Conservation (phyloP, 345 rosid genomes). For the Aquilaria yunnanensis region DNA sequence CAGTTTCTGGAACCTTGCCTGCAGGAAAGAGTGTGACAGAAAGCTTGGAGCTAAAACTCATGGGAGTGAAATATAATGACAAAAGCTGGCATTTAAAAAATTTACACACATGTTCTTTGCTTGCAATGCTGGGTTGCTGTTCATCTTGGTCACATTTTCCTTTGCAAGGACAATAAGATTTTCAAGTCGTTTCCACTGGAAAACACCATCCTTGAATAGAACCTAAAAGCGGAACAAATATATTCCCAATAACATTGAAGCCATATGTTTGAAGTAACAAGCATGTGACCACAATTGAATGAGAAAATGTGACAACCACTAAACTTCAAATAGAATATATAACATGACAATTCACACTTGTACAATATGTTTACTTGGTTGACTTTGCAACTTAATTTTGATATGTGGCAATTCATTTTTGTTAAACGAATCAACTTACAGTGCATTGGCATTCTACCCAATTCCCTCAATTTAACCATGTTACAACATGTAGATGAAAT, state of each 20-base stretch:
- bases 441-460: too few species aligned
- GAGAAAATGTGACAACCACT: not conserved
- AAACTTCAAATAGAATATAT: conserved; percentile 2
- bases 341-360: not conserved
- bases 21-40: conserved; percentile 1
- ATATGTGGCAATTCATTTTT: too few species aligned
- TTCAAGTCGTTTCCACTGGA: conserved; percentile 94
- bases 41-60: conserved; percentile 2
- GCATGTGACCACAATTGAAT: not conserved
- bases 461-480: too few species aligned
- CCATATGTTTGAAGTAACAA: conserved; percentile 5
- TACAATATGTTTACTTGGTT: too few species aligned
- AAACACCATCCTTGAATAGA: conserved; percentile 78
- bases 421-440: too few species aligned
- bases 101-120: conserved; percentile 44
- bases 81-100: conserved; percentile 5
- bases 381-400: too few species aligned
- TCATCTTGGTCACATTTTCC: conserved; percentile 92
- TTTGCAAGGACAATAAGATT: conserved; percentile 88
- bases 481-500: too few species aligned
- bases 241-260: conserved; percentile 2
- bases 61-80: conserved; percentile 3
- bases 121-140: conserved; percentile 79
- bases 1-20: conserved; percentile 41
- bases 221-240: conserved; percentile 38